Conservation (phyloP, 768 basidiomycete species). For the Exidia glandulosa region DNA sequence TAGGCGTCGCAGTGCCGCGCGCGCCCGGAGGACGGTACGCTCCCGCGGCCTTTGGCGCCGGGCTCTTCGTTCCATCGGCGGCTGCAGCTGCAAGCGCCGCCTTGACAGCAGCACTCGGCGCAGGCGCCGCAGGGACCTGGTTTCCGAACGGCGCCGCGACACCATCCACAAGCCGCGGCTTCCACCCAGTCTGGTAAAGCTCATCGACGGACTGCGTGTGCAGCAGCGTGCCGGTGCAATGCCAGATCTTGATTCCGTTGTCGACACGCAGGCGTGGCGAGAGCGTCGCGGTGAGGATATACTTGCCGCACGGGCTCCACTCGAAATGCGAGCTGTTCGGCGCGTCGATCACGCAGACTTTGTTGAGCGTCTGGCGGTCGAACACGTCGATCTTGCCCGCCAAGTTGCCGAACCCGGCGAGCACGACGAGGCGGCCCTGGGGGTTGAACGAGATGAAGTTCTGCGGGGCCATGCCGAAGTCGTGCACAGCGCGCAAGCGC, state of each 20-base stretch:
- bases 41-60: slow-evolving; percentile 57
- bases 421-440: slow-evolving; percentile 73
- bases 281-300: slow-evolving; percentile 89
- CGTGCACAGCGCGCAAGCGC: slow-evolving; percentile 75
- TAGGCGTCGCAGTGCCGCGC: slow-evolving; percentile 76
- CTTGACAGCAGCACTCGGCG: slow-evolving; percentile 39
- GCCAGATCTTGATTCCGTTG: slow-evolving; percentile 95
- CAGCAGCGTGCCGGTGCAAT: slow-evolving; percentile 78
- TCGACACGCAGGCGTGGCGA: slow-evolving; percentile 92
- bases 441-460: slow-evolving; percentile 95
- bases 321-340: slow-evolving; percentile 91
- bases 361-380: slow-evolving; percentile 77
- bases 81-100: slow-evolving; percentile 29
- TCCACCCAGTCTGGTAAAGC: slow-evolving; percentile 81
- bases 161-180: slow-evolving; percentile 57
- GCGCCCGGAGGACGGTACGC: slow-evolving; percentile 93
- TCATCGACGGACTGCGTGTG: slow-evolving; percentile 78
- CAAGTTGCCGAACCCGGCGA: slow-evolving; percentile 95
- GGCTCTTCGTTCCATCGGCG: slow-evolving; percentile 41
- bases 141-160: slow-evolving; percentile 52
- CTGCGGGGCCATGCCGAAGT: slow-evolving; percentile 81
- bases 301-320: slow-evolving; percentile 91
- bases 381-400: slow-evolving; percentile 89
- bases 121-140: slow-evolving; percentile 55
- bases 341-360: slow-evolving; percentile 72